Conservation (phyloP, 805 yeast species). For the Scheffersomyces amazonensis region DNA sequence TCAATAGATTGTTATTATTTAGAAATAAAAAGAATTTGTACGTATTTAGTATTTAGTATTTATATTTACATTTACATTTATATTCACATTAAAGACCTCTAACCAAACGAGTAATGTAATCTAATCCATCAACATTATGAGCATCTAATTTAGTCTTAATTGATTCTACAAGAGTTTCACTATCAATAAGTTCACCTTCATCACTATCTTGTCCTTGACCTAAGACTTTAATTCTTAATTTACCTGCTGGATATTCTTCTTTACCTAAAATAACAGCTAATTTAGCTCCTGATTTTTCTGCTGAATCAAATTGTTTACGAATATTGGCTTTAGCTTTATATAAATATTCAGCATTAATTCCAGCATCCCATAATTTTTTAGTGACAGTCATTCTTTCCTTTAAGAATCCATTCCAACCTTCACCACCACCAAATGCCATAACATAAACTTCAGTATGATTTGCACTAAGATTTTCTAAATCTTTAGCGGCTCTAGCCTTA, state of each 20-base stretch:
- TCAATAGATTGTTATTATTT: too few species aligned
- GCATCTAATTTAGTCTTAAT: slow-evolving; percentile 37
- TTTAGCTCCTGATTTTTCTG: slow-evolving; percentile 90
- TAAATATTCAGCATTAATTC: slow-evolving; percentile 86
- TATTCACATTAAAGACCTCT: slow-evolving; percentile 42
- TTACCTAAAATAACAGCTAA: slow-evolving; percentile 92
- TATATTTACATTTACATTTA: too few species aligned
- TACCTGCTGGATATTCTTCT: slow-evolving; percentile 83
- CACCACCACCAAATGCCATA: slow-evolving; percentile 99
- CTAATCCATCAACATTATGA: slow-evolving; percentile 52
- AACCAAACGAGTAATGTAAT: slow-evolving; percentile 62
- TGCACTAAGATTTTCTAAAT: slow-evolving; percentile 67
- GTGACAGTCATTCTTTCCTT: slow-evolving; percentile 89
- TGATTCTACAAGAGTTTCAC: slow-evolving; percentile 55
- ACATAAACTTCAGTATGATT: slow-evolving; percentile 89
- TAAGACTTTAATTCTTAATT: slow-evolving; percentile 79
- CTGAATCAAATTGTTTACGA: slow-evolving; percentile 96
- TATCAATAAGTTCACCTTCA: slow-evolving; percentile 76
- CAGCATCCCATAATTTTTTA: slow-evolving; percentile 80
- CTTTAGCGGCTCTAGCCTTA: slow-evolving; percentile 64
- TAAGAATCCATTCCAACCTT: slow-evolving; percentile 90
- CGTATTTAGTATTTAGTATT: not conserved
- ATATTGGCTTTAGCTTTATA: slow-evolving; percentile 93
- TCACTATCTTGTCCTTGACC: slow-evolving; percentile 84
- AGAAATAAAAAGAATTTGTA: not conserved